Evolutionary conservation across 352 stramenopile species (phyloP).

Genomic region (Phytopythium cucurbitacearum): DNA sequence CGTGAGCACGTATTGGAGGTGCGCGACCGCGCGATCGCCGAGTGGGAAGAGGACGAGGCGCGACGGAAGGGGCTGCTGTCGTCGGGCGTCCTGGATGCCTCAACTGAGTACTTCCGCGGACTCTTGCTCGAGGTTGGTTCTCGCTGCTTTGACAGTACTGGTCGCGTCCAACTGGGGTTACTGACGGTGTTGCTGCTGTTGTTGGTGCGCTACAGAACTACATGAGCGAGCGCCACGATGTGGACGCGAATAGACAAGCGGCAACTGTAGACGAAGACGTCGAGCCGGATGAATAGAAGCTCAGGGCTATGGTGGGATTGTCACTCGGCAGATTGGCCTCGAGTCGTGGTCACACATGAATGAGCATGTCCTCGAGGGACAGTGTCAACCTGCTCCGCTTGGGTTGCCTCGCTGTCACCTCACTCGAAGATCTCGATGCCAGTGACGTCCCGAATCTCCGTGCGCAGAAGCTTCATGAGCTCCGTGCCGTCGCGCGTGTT

Average conservation of each 20-base stretch:
- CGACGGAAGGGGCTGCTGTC: slow-evolving; percentile 53
- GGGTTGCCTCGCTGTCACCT: slow-evolving; percentile 1
- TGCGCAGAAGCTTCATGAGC: slow-evolving; percentile 61
- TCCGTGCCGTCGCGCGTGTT: slow-evolving; percentile 81
- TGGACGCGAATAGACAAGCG: slow-evolving; percentile 48
- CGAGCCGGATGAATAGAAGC: slow-evolving; percentile 21
- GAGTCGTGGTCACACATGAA: slow-evolving; percentile 39
- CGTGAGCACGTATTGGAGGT: slow-evolving; percentile 66
- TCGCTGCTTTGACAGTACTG: not conserved
- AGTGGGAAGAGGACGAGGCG: slow-evolving; percentile 79
- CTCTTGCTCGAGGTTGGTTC: slow-evolving; percentile 57
- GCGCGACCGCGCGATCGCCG: slow-evolving; percentile 59
- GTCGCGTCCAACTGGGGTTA: slow-evolving; percentile 1
- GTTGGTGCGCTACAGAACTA: slow-evolving; percentile 41
- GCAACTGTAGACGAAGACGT: slow-evolving; percentile 27
- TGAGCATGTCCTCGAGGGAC: slow-evolving; percentile 63
- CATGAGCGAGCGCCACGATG: slow-evolving; percentile 71
- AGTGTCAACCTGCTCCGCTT: not conserved
- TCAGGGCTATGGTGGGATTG: not conserved
- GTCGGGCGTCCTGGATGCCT: slow-evolving; percentile 48
- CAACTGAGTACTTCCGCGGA: slow-evolving; percentile 55
- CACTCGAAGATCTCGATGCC: slow-evolving; percentile 79
- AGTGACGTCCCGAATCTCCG: slow-evolving; percentile 74
- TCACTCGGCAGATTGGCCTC: not conserved
- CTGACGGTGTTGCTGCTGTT: slow-evolving; percentile 1